Conservation (phyloP, 257 asterid genomes). For the Catharanthus roseus region DNA sequence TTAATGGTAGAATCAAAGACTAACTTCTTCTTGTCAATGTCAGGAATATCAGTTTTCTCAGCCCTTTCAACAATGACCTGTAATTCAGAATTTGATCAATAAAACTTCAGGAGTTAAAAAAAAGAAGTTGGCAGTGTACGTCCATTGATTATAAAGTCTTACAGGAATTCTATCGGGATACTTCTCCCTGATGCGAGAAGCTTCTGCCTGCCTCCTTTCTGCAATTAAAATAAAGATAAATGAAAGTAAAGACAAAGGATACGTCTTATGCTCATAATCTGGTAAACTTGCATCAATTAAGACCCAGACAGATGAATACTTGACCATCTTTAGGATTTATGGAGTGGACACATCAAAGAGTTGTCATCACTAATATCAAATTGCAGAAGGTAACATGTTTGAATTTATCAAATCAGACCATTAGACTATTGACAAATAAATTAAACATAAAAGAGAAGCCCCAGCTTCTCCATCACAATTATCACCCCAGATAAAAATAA, state of each 20-base stretch:
- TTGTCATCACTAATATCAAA: neutral
- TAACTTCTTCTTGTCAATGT: constrained; percentile 43
- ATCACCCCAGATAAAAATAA: neutral
- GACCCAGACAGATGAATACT: neutral
- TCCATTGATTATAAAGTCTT: neutral
- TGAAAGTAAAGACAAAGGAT: neutral
- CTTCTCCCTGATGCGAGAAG: constrained; percentile 41
- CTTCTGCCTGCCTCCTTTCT: constrained; percentile 40
- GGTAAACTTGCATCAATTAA: neutral
- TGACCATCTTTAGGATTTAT: neutral
- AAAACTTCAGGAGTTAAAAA: neutral
- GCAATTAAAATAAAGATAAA: neutral
- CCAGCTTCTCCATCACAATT: neutral
- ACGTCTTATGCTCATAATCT: neutral
- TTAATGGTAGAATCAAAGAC: neutral
- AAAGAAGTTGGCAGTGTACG: neutral
- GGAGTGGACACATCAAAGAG: neutral
- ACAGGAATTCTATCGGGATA: constrained; percentile 41
- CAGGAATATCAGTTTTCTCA: constrained; percentile 36
- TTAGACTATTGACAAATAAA: neutral
- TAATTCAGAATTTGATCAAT: neutral
- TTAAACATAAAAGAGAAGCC: constrained; percentile 1
- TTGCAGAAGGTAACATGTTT: neutral
- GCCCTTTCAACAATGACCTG: constrained; percentile 44
- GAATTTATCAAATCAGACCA: neutral